phyloP scores from a whole-genome alignment of 768 basidiomycete species.

The Suillus subluteus region DNA sequence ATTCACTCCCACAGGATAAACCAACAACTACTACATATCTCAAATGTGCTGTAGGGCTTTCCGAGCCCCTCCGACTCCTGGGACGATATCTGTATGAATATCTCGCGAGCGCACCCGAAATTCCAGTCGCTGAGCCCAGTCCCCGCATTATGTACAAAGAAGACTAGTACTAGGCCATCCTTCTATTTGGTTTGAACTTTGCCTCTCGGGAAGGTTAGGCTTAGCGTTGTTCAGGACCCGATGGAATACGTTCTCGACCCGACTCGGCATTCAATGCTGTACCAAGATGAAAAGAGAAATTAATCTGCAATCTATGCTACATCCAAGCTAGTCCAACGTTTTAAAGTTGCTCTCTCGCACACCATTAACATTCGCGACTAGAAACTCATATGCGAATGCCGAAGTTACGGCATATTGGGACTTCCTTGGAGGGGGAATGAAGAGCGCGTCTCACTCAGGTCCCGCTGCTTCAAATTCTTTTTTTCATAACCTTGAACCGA shows the following conservation, averaged over 20 bases:
- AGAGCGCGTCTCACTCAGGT: not conserved
- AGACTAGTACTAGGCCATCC: not conserved
- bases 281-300: not conserved
- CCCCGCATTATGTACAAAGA: constrained; percentile 1
- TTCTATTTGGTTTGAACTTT: not conserved
- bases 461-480: not conserved
- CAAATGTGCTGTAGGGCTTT: not conserved
- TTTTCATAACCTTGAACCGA: not conserved
- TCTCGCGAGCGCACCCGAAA: not conserved
- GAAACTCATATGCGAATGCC: not conserved
- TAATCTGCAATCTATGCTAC: not conserved
- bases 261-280: not conserved
- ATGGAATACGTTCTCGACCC: not conserved
- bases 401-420: not conserved
- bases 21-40: not conserved
- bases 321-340: not conserved
- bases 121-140: not conserved
- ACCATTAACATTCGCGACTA: not conserved
- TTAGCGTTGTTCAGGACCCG: not conserved
- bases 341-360: not conserved
- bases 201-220: not conserved
- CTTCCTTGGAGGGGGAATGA: not conserved
- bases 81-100: not conserved
- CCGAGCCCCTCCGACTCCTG: not conserved
- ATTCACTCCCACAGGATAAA: not conserved